Evolutionary conservation across 768 basidiomycete genomes (phyloP), one percentile per base, ranked within the genome.

Genomic region (Lactarius sp.): DNA sequence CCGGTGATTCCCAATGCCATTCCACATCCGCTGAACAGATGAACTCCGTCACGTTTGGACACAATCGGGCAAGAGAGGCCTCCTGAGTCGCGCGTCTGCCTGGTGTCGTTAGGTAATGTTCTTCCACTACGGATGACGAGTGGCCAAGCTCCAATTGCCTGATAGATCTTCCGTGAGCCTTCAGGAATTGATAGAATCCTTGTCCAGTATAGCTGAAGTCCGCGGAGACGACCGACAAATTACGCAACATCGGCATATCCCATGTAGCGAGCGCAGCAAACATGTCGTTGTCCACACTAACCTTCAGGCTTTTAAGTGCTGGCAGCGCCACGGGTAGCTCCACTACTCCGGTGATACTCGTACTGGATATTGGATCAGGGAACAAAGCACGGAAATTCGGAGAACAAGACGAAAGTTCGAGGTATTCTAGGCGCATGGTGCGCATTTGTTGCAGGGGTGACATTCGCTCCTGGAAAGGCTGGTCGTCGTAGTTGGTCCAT

Each of bases 1-100:
- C 87, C 0, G 88, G 88, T 56, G 77, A 79, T 68, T 84, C 80
- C 88, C 88, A 90, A 66, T 89, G 86, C 88, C 88, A 90, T 69
- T 87, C 87, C 0, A 87, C 88, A 64, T 90, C 87, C 1, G 88
- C 88, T 50, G 80, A 82, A 70, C 87, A 89, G 54, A 90, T 85
- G 71, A 90, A 86, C 69, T 88, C 80, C 39, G 75, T 75, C 42
- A 90, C 76, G 66, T 85, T 84, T 0, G 88, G 88, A 66, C 86
- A 88, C 84, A 85, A 87, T 18, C 77, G 77, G n/a, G 83, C 84
- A 6, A 90, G 77, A 4, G 81, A 81, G 37, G 71, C 70, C 53
- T 71, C 64, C 31, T 59, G 68, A 13, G 69, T 68, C n/a, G 72
- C 49, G 66, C 69, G 60, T 70, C 75, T 70, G 31, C 68, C 70